Base-by-base conservation (phyloP, 805 yeast genomes). In the Candida michaelii region DNA sequence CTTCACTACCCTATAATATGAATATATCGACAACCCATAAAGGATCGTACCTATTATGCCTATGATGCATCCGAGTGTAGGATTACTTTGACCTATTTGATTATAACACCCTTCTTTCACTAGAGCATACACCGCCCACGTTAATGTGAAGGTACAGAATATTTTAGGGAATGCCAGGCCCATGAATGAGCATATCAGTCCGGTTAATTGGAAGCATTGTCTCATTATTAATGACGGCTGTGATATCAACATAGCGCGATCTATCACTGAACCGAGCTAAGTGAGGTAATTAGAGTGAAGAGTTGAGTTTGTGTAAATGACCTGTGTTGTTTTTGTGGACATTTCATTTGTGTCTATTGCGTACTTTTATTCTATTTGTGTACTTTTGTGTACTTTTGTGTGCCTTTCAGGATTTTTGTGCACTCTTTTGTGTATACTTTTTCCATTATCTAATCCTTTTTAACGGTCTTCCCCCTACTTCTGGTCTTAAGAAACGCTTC, bases 401-500 rank as follows among this genome's bases (percentile, higher is more conserved):
- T n/a, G n/a, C n/a, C n/a, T n/a, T n/a, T n/a, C n/a, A n/a, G n/a
- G n/a, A n/a, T n/a, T n/a, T n/a, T n/a, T n/a, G n/a, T n/a, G n/a
- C n/a, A n/a, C n/a, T n/a, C n/a, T n/a, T n/a, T 8, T 21, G 23
- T 21, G 23, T 21, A 21, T 21, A n/a, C n/a, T 21, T 21, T 21
- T 6, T 21, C 23, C 23, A 6, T 8, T 24, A 5, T n/a, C 21
- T 38, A 33, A 18, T 33, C 37, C 12, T 34, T 38, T 21, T 38
- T 27, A 36, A 15, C 16, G 7, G 5, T 12, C 16, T 30, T 30
- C 8, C 5, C 23, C 23, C 8, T 8, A 15, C 13, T 16, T 12
- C 15, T 9, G n/a, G 21, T 14, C 44, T 69, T 69, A 10, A 62
- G 51, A 13, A 52, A 49, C 1, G 96, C 87, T 62, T 93, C 99